These are phyloP conservation scores for Tulasnella sp. DNA, from an alignment of 768 basidiomycete species.

Conservation along the genomic window DNA sequence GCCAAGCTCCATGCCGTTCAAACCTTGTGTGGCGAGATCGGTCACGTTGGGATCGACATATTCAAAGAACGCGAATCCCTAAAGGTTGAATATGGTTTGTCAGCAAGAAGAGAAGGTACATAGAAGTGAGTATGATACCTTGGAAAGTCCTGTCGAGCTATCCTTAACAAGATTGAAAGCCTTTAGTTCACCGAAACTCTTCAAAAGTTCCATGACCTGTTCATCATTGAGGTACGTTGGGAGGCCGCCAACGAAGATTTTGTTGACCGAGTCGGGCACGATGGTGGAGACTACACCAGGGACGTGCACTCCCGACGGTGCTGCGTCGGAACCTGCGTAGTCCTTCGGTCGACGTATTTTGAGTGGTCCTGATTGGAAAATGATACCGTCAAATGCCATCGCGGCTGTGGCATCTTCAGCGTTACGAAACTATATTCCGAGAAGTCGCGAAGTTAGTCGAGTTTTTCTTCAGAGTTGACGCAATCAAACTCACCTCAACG, in stretches of 20 bases:
- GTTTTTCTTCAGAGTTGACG: not conserved
- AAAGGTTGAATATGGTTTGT: too few relatives aligned
- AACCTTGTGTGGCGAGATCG: constrained; percentile 89
- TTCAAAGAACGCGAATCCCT: constrained; percentile 99
- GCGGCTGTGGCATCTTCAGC: constrained; percentile 94
- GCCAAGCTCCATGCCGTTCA: constrained; percentile 96
- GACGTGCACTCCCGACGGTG: constrained; percentile 60
- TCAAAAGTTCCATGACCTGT: constrained; percentile 94
- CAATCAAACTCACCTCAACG: constrained; percentile 60
- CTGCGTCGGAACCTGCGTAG: constrained; percentile 64
- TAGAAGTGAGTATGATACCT: too few relatives aligned
- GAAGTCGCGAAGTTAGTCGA: not conserved
- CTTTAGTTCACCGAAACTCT: constrained; percentile 93
- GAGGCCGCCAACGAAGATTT: constrained; percentile 92
- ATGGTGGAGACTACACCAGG: constrained; percentile 95
- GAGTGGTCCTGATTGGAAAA: constrained; percentile 89
- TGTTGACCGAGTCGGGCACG: constrained; percentile 95
- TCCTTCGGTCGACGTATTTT: constrained; percentile 98
- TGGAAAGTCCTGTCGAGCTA: constrained; percentile 76
- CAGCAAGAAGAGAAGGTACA: too few relatives aligned
- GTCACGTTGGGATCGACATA: constrained; percentile 84
- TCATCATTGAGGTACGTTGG: constrained; percentile 95
- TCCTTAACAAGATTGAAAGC: constrained; percentile 98
- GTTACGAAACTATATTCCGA: constrained; percentile 83
- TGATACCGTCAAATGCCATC: constrained; percentile 95